Evolutionary conservation across 352 stramenopile genomes (phyloP).

Genomic region (Detonula confervacea): DNA sequence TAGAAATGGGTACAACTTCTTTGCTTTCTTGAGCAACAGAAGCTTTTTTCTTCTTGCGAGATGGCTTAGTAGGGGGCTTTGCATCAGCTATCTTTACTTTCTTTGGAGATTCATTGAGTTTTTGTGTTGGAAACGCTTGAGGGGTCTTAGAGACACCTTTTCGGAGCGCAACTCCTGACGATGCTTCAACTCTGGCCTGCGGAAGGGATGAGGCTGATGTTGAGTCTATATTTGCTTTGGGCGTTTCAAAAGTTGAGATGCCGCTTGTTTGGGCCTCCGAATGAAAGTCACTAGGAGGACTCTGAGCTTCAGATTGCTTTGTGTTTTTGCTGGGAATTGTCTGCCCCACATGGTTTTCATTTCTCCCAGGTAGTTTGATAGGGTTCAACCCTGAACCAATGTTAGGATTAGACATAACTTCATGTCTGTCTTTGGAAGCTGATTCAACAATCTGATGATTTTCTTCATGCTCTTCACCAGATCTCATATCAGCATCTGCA

Average conservation of each 20-base stretch:
- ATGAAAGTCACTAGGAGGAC: conserved; percentile 17
- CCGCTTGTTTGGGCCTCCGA: conserved; percentile 44
- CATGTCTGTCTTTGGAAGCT: background rate
- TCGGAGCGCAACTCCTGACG: background rate
- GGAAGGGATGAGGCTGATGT: too few relatives aligned
- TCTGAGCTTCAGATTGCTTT: background rate
- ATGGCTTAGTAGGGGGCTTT: conserved; percentile 5
- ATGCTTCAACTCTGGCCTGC: background rate
- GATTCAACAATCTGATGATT: too few relatives aligned
- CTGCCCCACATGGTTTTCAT: too few relatives aligned
- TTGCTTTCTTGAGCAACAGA: background rate
- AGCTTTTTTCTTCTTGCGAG: conserved; percentile 6
- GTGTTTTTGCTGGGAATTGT: too few relatives aligned
- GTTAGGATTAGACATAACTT: too few relatives aligned
- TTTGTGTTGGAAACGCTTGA: conserved; percentile 6
- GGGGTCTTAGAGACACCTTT: background rate
- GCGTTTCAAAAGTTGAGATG: conserved; percentile 38
- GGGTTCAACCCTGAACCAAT: too few relatives aligned
- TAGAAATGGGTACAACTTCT: conserved; percentile 44
- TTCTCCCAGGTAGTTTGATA: too few relatives aligned
- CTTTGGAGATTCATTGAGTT: conserved; percentile 12
- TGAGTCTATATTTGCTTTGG: too few relatives aligned
- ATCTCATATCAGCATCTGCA: too few relatives aligned
- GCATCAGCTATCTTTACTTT: background rate
- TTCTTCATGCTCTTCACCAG: too few relatives aligned